Evolutionary conservation across 345 rosid genomes (phyloP), one percentile per base, ranked within the genome.

Genomic region (Acer yangbiense): DNA sequence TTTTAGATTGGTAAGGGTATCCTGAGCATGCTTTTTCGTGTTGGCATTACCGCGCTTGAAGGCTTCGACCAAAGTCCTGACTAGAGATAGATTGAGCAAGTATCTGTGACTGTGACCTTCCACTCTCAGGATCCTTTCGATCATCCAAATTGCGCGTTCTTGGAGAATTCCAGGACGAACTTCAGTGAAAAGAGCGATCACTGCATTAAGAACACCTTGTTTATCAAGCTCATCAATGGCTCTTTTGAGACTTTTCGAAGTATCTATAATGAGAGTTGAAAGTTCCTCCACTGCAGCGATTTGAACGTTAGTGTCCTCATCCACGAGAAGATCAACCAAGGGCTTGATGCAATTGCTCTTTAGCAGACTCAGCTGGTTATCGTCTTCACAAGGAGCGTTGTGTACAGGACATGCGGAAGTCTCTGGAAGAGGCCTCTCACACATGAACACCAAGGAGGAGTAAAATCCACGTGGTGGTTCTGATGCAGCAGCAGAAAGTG

Each of bases 1-100:
- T 79, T 81, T 85, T 50, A 85, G 85, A 74, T 73, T 81, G 68
- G 90, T 87, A n/a, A 87, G 84, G 46, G 88, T 86, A 65, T 79
- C 74, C 75, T 75, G 87, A 63, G 87, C 85, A 69, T 84, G 78
- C 69, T 82, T 60, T 69, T 61, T 79, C 35, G 86, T 48, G 35
- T 84, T 81, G 18, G 77, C 58, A 76, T 82, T 87, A 13, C 87
- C 86, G 41, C 81, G 76, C 80, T 75, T 84, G 29, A 82, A 82
- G 17, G 87, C 86, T 72, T 84, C 87, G 1, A 87, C 83, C 79
- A 87, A 78, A 54, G 87, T 86, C 52, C 86, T 81, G 44, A 84
- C 80, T 3, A 84, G 77, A 50, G 82, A n/a, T 57, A 81, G 87
- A 74, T 87, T 76, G 68, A 81, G 86, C 0, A 83, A 84, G 76